Evolutionary conservation across 1,139 yeast genomes (phyloP).

Genomic region (Geotrichum bryndzae): DNA sequence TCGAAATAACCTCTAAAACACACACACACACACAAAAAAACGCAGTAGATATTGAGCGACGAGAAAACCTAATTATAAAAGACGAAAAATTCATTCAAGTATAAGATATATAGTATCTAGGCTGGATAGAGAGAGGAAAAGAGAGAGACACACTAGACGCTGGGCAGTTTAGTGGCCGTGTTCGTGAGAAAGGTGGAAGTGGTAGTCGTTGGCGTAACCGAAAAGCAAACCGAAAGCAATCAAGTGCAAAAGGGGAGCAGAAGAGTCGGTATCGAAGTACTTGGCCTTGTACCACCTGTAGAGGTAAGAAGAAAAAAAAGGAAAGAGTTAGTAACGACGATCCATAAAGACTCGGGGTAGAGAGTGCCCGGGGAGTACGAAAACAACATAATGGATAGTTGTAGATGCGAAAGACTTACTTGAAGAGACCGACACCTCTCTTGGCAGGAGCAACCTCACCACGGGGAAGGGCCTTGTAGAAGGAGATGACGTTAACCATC

Average conservation of each 20-base stretch:
- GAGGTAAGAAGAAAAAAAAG: background rate
- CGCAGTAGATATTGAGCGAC: background rate
- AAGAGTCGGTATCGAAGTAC: constrained; percentile 64
- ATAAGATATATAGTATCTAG: background rate
- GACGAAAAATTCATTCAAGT: background rate
- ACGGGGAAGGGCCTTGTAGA: constrained; percentile 94
- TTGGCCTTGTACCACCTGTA: constrained; percentile 61
- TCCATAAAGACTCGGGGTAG: background rate
- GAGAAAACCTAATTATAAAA: background rate
- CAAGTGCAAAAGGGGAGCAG: constrained; percentile 71
- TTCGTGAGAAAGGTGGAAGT: constrained; percentile 73
- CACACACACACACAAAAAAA: background rate
- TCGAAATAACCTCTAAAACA: no score
- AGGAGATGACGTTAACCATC: constrained; percentile 89
- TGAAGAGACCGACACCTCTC: constrained; percentile 66
- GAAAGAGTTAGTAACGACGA: background rate
- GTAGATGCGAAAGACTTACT: constrained; percentile 28
- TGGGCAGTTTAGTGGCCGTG: constrained; percentile 21
- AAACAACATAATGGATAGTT: background rate
- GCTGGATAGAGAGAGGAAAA: no score
- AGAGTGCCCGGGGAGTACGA: constrained; percentile 12
- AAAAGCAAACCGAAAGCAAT: constrained; percentile 62
- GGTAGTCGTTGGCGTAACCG: constrained; percentile 92
- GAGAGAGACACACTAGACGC: background rate
- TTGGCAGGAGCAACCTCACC: constrained; percentile 70